These are phyloP conservation scores for Sphaerulina musiva DNA, from an alignment of 2,329 filamentous ascomycete species.

Conservation along the genomic window DNA sequence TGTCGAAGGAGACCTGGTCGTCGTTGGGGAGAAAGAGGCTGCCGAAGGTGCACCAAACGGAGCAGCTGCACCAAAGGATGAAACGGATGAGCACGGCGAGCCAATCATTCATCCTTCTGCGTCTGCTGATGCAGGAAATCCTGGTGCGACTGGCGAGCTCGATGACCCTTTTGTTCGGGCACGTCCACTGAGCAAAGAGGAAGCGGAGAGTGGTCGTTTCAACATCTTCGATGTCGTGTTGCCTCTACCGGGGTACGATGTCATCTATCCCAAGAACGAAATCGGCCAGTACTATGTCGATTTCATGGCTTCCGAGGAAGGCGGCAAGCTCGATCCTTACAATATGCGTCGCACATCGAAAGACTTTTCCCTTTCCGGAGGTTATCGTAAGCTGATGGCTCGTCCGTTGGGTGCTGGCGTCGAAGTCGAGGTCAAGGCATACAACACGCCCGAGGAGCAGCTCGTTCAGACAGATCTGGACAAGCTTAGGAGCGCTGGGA, in stretches of 20 bases:
- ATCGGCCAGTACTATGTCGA: slow-evolving; percentile 76
- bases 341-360: slow-evolving; percentile 81
- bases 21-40: slow-evolving; percentile 54
- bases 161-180: slow-evolving; percentile 61
- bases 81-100: slow-evolving; percentile 57
- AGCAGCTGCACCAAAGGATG: slow-evolving; percentile 32
- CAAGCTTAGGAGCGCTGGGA: slow-evolving; percentile 39
- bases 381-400: slow-evolving; percentile 79
- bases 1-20: slow-evolving; percentile 76
- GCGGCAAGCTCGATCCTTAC: slow-evolving; percentile 72
- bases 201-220: slow-evolving; percentile 69
- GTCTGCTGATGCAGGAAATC: slow-evolving; percentile 9
- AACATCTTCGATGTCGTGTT: slow-evolving; percentile 83
- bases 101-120: slow-evolving; percentile 55
- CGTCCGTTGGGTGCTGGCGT: slow-evolving; percentile 51
- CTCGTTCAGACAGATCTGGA: slow-evolving; percentile 85
- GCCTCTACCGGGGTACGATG: slow-evolving; percentile 84
- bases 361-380: slow-evolving; percentile 81
- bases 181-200: slow-evolving; percentile 66
- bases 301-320: slow-evolving; percentile 76
- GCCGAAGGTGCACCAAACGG: slow-evolving; percentile 34
- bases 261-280: slow-evolving; percentile 76
- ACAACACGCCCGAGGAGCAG: slow-evolving; percentile 67
- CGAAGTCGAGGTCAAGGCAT: slow-evolving; percentile 63
- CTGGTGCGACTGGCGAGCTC: slow-evolving; percentile 40